Percentiles rank a stretch among this genome's conserved stretches.
phyloP scores from a whole-genome alignment of 257 asterid genomes.

The Solanum verrucosum region DNA sequence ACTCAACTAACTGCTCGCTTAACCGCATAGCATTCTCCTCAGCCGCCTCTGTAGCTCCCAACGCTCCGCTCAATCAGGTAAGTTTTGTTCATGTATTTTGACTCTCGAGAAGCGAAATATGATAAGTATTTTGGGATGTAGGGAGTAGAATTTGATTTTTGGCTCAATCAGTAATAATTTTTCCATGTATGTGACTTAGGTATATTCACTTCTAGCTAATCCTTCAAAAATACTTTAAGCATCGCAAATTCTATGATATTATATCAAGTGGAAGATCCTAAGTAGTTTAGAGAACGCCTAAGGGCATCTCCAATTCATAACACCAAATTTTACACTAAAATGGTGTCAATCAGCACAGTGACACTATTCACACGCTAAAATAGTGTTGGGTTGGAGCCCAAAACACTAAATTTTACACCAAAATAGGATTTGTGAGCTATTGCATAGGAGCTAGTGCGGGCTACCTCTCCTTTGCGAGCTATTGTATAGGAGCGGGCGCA shows the following conservation, averaged over 20 bases:
- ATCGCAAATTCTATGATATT: background rate
- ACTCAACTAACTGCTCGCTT: background rate
- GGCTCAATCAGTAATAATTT: background rate
- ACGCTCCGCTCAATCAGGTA: background rate
- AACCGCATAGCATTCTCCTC: background rate
- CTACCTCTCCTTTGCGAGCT: no score
- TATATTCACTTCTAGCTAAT: background rate
- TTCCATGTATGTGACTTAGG: background rate
- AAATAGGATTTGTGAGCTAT: no score
- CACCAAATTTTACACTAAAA: no score
- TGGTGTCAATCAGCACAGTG: no score
- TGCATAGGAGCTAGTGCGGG: no score
- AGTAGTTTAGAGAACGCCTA: background rate
- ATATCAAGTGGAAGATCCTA: background rate
- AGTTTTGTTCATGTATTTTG: background rate
- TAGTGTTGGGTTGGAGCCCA: no score
- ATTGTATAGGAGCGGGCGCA: no score
- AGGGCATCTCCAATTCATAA: no score
- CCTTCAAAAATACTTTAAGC: background rate
- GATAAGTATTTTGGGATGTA: background rate
- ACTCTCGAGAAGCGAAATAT: background rate
- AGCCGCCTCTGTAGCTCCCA: background rate
- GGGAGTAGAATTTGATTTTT: background rate
- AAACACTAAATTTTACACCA: no score
- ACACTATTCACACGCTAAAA: no score